Conservation (phyloP, 495 filamentous ascomycete species). For the Astrothelium subdiscretum region DNA sequence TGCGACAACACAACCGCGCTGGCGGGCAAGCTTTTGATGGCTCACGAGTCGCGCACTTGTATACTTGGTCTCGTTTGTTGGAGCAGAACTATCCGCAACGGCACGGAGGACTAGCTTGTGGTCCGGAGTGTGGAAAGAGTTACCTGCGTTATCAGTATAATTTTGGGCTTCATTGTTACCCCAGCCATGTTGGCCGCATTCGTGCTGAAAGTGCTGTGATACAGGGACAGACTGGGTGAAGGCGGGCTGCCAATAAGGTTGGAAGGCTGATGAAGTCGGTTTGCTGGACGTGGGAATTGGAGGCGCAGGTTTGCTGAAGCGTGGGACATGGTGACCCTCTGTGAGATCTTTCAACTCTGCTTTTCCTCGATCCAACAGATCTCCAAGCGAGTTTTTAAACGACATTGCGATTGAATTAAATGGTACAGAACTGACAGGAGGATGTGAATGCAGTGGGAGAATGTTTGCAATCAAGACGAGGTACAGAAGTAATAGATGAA, state of each 20-base stretch:
- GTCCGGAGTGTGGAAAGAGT: conserved; percentile 31
- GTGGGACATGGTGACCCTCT: conserved; percentile 3
- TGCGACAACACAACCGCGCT: conserved; percentile 28
- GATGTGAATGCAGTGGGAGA: too few species aligned
- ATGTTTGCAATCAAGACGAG: too few species aligned
- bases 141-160: conserved; percentile 26
- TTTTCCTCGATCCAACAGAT: background rate
- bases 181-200: conserved; percentile 36
- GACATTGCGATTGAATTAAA: background rate
- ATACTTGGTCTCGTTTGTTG: conserved; percentile 21
- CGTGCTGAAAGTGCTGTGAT: conserved; percentile 27
- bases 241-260: conserved; percentile 27
- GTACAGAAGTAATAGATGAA: too few species aligned
- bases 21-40: conserved; percentile 27
- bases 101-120: conserved; percentile 31
- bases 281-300: background rate
- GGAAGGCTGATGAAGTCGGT: background rate
- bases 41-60: conserved; percentile 32
- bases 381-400: background rate
- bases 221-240: conserved; percentile 27
- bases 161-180: conserved; percentile 37
- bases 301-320: conserved; percentile 10
- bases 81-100: conserved; percentile 18
- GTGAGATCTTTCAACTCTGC: background rate
- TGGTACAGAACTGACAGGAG: background rate